A percentile compares a stretch with the other conserved stretches of the same genome.
phyloP scores from a whole-genome alignment of 2,329 filamentous ascomycete species.

The Botrytis galanthina region DNA sequence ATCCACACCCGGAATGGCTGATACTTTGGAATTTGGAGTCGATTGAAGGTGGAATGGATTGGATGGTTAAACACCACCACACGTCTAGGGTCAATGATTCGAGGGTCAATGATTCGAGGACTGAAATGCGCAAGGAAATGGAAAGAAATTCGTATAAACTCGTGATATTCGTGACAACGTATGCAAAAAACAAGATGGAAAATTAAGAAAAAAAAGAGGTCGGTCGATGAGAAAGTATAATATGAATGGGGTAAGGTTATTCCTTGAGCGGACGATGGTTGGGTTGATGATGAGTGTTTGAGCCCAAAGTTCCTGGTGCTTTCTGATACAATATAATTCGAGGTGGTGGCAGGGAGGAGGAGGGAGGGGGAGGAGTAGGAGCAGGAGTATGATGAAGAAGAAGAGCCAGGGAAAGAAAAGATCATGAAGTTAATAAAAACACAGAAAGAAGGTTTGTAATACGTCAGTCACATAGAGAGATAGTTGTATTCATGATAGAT shows the following conservation, averaged over 20 bases:
- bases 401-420: not conserved
- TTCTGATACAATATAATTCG: not conserved
- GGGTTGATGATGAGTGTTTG: not conserved
- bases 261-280: not conserved
- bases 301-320: not conserved
- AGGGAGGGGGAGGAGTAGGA: not conserved
- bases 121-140: not conserved
- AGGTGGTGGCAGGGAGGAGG: not conserved
- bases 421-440: not conserved
- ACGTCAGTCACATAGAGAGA: not conserved
- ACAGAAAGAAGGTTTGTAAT: not conserved
- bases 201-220: conserved; percentile 5
- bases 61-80: not conserved
- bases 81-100: not conserved
- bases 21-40: not conserved
- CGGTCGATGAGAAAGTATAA: conserved; percentile 9
- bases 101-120: not conserved
- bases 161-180: conserved; percentile 1
- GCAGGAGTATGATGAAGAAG: not conserved
- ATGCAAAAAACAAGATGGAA: not conserved
- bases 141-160: not conserved
- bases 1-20: not conserved
- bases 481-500: not conserved
- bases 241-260: not conserved
- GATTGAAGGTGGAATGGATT: not conserved